A percentile compares a stretch with the other conserved stretches of the same genome.
These are phyloP conservation scores for Acacia pycnantha DNA, from an alignment of 331 rosid species.

Conservation along the genomic window DNA sequence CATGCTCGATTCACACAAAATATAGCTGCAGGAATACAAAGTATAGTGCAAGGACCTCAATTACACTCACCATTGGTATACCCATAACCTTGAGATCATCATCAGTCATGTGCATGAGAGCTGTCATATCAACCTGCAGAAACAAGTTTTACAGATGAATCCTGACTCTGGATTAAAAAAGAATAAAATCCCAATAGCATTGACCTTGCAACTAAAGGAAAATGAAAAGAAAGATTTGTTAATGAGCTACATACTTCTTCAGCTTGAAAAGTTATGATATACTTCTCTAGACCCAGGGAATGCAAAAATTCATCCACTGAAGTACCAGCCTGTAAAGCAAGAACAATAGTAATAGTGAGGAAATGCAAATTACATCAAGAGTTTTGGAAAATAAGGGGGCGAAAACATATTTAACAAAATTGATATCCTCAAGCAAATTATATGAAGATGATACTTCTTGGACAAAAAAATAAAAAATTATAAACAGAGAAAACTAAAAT, in stretches of 20 bases:
- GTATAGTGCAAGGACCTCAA: neutral
- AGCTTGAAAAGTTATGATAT: slow-evolving; percentile 89
- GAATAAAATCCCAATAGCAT: slow-evolving; percentile 23
- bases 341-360: slow-evolving; percentile 18
- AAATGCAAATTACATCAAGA: neutral
- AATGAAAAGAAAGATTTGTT: neutral
- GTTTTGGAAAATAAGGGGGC: neutral
- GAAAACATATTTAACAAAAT: neutral
- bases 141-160: slow-evolving; percentile 21
- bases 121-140: slow-evolving; percentile 91
- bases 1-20: slow-evolving; percentile 1
- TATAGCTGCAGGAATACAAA: slow-evolving; percentile 1
- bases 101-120: slow-evolving; percentile 93
- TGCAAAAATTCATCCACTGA: slow-evolving; percentile 82
- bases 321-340: slow-evolving; percentile 59
- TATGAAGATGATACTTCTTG: neutral
- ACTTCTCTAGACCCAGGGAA: slow-evolving; percentile 91
- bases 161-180: slow-evolving; percentile 8
- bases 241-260: slow-evolving; percentile 74
- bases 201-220: slow-evolving; percentile 8
- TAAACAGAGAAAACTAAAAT: neutral
- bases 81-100: slow-evolving; percentile 96
- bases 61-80: slow-evolving; percentile 79
- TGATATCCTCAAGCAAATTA: slow-evolving; percentile 1
- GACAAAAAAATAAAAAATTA: neutral